Conservation (phyloP, 2,329 filamentous ascomycete genomes). For the Talaromyces sp. region DNA sequence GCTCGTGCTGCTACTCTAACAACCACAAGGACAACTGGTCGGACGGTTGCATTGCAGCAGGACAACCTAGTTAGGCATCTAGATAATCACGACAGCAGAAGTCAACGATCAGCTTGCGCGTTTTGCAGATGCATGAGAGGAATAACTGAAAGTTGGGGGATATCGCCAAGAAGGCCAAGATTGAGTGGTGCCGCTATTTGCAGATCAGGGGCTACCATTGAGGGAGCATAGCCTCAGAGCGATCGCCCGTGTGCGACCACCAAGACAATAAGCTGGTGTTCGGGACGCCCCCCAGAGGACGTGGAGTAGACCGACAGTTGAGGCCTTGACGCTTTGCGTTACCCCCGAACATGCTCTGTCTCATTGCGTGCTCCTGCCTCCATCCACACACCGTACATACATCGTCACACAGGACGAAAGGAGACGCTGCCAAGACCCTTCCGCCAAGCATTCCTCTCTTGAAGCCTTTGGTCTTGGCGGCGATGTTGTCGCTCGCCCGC, state of each 20-base stretch:
- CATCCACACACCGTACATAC: too few relatives aligned
- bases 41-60: slow-evolving; percentile 7
- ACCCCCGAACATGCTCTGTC: background rate
- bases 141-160: background rate
- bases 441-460: slow-evolving; percentile 18
- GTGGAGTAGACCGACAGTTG: background rate
- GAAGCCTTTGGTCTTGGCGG: slow-evolving; percentile 12
- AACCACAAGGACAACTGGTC: background rate
- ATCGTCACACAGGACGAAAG: background rate
- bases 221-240: slow-evolving; percentile 10
- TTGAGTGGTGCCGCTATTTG: slow-evolving; percentile 16
- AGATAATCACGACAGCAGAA: background rate
- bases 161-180: slow-evolving; percentile 12
- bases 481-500: background rate
- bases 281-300: background rate
- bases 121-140: background rate
- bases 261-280: background rate
- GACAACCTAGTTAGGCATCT: background rate
- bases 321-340: background rate
- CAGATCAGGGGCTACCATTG: slow-evolving; percentile 15
- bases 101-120: background rate
- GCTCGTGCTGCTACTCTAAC: background rate
- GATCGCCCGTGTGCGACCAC: slow-evolving; percentile 8
- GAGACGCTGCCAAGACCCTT: slow-evolving; percentile 12
- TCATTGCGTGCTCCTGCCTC: background rate